Evolutionary conservation across 148 eudicot species (phyloP), one percentile per base, ranked within the genome.

Genomic region (Bassia scoparia): DNA sequence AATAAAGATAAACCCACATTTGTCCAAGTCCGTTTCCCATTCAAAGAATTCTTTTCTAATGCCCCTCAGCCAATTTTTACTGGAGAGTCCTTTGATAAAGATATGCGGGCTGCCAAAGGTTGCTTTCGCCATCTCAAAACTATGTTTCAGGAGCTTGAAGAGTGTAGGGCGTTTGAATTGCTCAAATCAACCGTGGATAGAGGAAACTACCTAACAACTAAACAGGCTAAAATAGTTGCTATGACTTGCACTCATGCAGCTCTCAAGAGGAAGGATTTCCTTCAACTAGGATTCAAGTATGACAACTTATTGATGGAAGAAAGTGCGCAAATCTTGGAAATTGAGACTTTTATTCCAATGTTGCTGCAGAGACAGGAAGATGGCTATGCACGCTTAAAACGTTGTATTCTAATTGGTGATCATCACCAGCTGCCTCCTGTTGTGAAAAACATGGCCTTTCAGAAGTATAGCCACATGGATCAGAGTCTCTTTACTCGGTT

Each of bases 221-320:
- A 95, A 78, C 97, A 95, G 81, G 98, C 98, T 18, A 95, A 95
- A 81, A 91, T 95, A 79, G 98, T 95, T 48, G 98, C 98, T 17
- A 95, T 95, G 98, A 95, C 98, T 76, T 95, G 98, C 81, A 95
- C 98, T 38, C 98, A 95, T 80, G 98, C 98, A 37, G 98, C 98
- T 68, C 96, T 95, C 33, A 95, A 95, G 80, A 80, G 98, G 77
- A 95, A 95, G 77, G 98, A 95, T 83, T 95, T 95, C 77, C 93
- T 95, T 67, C 84, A 95, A 69, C 15, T 91, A 66, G 98, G 98
- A 43, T 95, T 95, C 78, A 95, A 95, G 78, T 95, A 95, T 76
- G 98, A 95, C 80, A 95, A 95, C 80, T 78, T 95, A 64, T 83
- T 95, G 68, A 95, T 95, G 98, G 98, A 95, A 86, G 98, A 95